phyloP scores from a whole-genome alignment of 352 stramenopile genomes.

The Elongisporangium prolatum region DNA sequence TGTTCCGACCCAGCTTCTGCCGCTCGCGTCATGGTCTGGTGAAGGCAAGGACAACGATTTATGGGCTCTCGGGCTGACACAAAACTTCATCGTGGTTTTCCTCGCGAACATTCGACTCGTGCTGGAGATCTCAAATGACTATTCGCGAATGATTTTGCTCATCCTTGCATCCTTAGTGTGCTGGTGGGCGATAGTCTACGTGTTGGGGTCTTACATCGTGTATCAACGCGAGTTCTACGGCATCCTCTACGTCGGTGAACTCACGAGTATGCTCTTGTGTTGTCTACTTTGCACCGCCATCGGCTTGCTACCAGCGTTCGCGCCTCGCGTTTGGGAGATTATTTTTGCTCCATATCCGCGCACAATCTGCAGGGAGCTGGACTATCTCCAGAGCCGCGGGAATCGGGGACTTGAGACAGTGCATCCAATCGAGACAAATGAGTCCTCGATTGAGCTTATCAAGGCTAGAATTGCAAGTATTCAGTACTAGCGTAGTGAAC shows the following conservation, averaged over 20 bases:
- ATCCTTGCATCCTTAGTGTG: constrained; percentile 27
- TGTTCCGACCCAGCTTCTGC: constrained; percentile 33
- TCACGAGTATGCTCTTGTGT: constrained; percentile 35
- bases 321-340: constrained; percentile 25
- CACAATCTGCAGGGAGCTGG: constrained; percentile 47
- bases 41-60: constrained; percentile 59
- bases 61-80: constrained; percentile 55
- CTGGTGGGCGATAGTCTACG: constrained; percentile 45
- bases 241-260: constrained; percentile 32
- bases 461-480: neutral
- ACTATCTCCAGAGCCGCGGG: constrained; percentile 20
- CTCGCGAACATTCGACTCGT: constrained; percentile 46
- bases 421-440: constrained; percentile 31
- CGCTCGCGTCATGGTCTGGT: constrained; percentile 35
- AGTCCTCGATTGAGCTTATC: neutral
- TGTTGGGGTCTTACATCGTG: constrained; percentile 39
- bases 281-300: constrained; percentile 25
- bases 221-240: constrained; percentile 66
- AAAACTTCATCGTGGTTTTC: constrained; percentile 61
- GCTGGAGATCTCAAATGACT: constrained; percentile 36
- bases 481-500: neutral
- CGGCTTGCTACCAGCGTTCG: constrained; percentile 24
- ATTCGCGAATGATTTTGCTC: constrained; percentile 23
- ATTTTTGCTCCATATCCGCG: constrained; percentile 31
- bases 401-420: constrained; percentile 28